Evolutionary conservation across 2,329 filamentous ascomycete species (phyloP), one percentile per base, ranked within the genome.

Genomic region (Penicillium sp.): DNA sequence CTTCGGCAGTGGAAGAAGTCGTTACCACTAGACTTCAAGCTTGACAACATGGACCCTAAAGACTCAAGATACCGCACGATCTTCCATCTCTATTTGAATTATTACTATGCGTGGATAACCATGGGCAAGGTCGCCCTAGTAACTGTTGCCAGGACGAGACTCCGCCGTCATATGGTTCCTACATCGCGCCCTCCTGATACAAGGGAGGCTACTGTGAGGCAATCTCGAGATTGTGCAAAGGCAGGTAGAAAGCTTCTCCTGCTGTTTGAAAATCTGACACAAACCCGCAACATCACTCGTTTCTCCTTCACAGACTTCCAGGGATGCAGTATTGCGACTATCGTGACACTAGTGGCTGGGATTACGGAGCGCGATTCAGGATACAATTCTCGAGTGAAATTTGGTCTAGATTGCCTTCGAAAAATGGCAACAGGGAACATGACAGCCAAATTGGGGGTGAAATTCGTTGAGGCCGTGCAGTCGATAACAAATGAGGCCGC

Each of bases 241-340:
- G 70, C 72, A 2, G 71, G 67, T 5, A 66, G 61, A 20, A 73
- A 74, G 46, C 60, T 71, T 16, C 63, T 74, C 0, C 59, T 59
- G 13, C 57, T 74, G 0, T 74, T 74, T 29, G 69, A 74, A 42
- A 66, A 53, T 3, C 46, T 75, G 16, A 61, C 55, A 3, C 52
- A 47, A 2, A 70, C 63, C 2, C 62, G 64, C 3, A 73, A 73
- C 9, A 68, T 71, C n/a, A 69, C 69, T 2, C 66, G 68, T 0
- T 75, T 75, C 46, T 75, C 73, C 0, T 75, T 75, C 45, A 74
- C 73, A 5, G 73, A 75, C 57, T 75, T 75, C 22, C 73, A 75
- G 48, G 73, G 71, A 13, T 74, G 73, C 54, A 75, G 73, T 37
- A 73, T 71, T 16, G 72, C 73, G 4, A 74, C 70, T 2, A 74